A percentile compares a stretch with the other conserved stretches of the same genome.
These are phyloP conservation scores for Lophiostoma macrostomum DNA, from an alignment of 495 filamentous ascomycete species.

Conservation along the genomic window DNA sequence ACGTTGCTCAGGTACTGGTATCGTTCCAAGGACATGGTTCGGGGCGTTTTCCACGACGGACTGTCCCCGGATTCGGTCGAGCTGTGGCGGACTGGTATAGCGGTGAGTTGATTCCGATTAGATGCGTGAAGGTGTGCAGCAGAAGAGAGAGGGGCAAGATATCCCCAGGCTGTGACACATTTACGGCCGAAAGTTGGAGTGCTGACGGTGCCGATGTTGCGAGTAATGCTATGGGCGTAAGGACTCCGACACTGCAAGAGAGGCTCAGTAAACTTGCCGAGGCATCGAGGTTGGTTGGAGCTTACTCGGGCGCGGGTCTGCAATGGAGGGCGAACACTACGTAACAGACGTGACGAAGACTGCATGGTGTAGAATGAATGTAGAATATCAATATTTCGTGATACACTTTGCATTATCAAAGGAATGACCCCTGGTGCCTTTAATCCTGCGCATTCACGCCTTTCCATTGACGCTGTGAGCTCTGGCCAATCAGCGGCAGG, in stretches of 20 bases:
- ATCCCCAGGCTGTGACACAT: constrained; percentile 2
- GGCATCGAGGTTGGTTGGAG: constrained; percentile 3
- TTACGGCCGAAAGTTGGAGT: constrained; percentile 12
- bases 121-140: neutral
- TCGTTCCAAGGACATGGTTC: constrained; percentile 63
- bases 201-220: constrained; percentile 1
- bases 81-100: neutral
- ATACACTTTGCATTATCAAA: too few relatives aligned
- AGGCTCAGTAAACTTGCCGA: constrained; percentile 11
- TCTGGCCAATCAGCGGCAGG: too few relatives aligned
- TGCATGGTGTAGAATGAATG: too few relatives aligned
- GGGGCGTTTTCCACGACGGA: neutral
- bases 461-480: too few relatives aligned
- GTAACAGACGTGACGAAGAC: too few relatives aligned
- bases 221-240: neutral
- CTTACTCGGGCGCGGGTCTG: constrained; percentile 5
- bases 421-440: too few relatives aligned
- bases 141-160: too few relatives aligned
- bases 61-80: neutral
- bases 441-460: too few relatives aligned
- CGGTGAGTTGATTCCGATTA: neutral
- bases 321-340: too few relatives aligned
- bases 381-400: too few relatives aligned
- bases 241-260: too few relatives aligned
- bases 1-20: constrained; percentile 72